Evolutionary conservation across 179 eudicot species (phyloP).

Genomic region (Sideroxylon spinosum): DNA sequence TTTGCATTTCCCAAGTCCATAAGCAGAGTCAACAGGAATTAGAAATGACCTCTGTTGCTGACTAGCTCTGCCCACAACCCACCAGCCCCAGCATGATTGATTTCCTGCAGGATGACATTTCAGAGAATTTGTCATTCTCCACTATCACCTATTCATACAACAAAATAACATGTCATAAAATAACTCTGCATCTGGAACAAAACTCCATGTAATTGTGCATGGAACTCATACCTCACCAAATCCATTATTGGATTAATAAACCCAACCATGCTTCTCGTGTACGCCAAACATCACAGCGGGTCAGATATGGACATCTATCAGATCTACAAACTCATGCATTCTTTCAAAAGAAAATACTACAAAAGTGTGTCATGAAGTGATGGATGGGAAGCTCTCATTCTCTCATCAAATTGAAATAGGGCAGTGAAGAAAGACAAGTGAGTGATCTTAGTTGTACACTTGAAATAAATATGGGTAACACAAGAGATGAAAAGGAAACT

Average conservation of each 20-base stretch:
- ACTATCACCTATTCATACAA: background rate
- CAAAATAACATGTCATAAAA: background rate
- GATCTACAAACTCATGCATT: background rate
- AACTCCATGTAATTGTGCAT: background rate
- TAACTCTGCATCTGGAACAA: background rate
- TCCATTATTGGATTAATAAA: background rate
- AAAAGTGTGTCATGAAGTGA: background rate
- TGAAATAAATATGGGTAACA: background rate
- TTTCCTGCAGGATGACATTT: slow-evolving; percentile 57
- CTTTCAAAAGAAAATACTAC: background rate
- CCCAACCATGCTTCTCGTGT: background rate
- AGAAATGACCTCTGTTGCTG: slow-evolving; percentile 67
- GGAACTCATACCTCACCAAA: background rate
- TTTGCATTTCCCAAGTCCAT: background rate
- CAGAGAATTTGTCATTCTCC: slow-evolving; percentile 10
- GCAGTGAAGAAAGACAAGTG: background rate
- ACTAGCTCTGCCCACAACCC: slow-evolving; percentile 98
- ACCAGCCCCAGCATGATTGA: slow-evolving; percentile 97
- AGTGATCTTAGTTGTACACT: background rate
- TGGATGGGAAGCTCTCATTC: background rate
- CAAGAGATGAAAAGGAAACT: background rate
- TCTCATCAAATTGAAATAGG: background rate
- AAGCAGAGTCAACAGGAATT: slow-evolving; percentile 2
- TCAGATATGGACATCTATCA: background rate
- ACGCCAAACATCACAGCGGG: background rate